A percentile compares a stretch with the other conserved stretches of the same genome.
Conservation (phyloP, 768 basidiomycete genomes). For the Lepiota subincarnata region DNA sequence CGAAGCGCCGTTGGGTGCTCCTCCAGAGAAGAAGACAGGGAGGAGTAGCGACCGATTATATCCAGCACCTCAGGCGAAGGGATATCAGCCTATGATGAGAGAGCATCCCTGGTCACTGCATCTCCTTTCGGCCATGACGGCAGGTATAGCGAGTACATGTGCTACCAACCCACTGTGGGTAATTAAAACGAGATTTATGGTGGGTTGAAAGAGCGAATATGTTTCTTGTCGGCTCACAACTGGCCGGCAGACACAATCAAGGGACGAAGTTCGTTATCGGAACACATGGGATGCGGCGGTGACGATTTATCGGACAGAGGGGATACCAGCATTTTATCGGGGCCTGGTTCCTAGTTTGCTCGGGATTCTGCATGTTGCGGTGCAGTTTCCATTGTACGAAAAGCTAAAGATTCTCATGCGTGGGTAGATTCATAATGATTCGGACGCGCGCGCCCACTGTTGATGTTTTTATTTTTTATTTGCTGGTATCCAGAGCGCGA, state of each 20-base stretch:
- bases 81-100: constrained; percentile 75
- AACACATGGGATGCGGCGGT: constrained; percentile 88
- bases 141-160: constrained; percentile 89
- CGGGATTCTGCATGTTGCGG: constrained; percentile 92
- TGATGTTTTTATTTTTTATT: constrained; percentile 11
- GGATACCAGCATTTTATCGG: constrained; percentile 85
- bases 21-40: constrained; percentile 8
- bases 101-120: constrained; percentile 87
- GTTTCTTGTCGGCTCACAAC: constrained; percentile 10
- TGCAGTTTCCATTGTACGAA: constrained; percentile 97
- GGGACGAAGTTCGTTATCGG: constrained; percentile 72
- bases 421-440: constrained; percentile 38
- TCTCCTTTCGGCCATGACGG: constrained; percentile 92
- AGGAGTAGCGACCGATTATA: constrained; percentile 50
- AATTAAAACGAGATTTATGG: constrained; percentile 99
- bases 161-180: constrained; percentile 98
- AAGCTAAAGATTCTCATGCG: constrained; percentile 82
- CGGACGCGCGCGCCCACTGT: neutral
- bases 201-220: constrained; percentile 25
- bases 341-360: constrained; percentile 90
- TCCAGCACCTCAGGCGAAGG: constrained; percentile 81
- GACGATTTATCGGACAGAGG: constrained; percentile 90
- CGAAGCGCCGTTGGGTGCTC: constrained; percentile 47
- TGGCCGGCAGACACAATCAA: constrained; percentile 69
- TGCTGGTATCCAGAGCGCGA: constrained; percentile 35